Conservation (phyloP, 345 rosid genomes). For the Linum tenue region DNA sequence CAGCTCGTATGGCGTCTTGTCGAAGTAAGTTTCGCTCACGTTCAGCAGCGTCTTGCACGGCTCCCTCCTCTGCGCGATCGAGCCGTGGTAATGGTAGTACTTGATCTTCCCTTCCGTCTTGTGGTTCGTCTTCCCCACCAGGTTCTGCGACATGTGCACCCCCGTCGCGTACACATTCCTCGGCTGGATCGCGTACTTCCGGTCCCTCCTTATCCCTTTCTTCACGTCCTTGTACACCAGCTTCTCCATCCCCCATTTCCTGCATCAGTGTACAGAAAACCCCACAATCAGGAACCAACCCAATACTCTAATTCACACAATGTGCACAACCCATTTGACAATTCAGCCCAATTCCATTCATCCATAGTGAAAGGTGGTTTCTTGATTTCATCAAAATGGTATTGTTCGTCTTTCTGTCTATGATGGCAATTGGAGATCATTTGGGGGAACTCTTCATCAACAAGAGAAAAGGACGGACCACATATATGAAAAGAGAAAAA, state of each 20-base stretch:
- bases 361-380: no score
- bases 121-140: conserved; percentile 56
- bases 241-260: conserved; percentile 96
- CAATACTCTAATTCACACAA: not conserved
- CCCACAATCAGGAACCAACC: not conserved
- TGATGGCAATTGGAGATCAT: no score
- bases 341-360: no score
- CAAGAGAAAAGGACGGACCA: no score
- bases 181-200: conserved; percentile 81
- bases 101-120: conserved; percentile 45
- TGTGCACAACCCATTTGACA: no score
- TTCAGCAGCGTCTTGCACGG: conserved; percentile 60
- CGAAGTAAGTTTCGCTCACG: conserved; percentile 30
- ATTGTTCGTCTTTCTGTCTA: no score
- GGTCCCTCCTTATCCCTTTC: conserved; percentile 63
- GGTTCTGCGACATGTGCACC: conserved; percentile 83
- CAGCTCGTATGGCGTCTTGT: conserved; percentile 51
- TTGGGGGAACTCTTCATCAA: no score
- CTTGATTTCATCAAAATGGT: no score
- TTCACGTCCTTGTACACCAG: conserved; percentile 66
- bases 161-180: conserved; percentile 64
- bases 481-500: no score
- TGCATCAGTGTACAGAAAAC: conserved; percentile 10
- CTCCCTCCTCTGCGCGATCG: conserved; percentile 58
- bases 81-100: conserved; percentile 88